Percentiles rank a stretch among this genome's conserved stretches.
These are phyloP conservation scores for Talaromyces thailandensis DNA, from an alignment of 495 filamentous ascomycete genomes.

Conservation along the genomic window DNA sequence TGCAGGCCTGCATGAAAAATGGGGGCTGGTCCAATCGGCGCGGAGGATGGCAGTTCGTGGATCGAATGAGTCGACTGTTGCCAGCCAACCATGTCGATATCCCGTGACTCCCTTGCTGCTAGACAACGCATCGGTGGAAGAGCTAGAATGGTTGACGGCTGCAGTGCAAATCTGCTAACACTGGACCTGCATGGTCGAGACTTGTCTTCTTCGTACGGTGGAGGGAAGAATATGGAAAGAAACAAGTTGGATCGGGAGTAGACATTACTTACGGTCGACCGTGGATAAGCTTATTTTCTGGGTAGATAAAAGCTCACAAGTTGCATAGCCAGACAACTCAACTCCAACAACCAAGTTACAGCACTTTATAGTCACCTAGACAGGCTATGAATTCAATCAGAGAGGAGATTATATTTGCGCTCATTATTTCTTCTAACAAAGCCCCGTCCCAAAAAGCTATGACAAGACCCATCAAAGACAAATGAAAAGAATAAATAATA, in stretches of 20 bases:
- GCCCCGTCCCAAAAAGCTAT: not conserved
- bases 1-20: conserved; percentile 1
- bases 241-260: not conserved
- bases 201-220: no score
- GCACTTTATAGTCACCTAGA: not conserved
- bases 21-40: conserved; percentile 23
- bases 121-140: not conserved
- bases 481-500: not conserved
- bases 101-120: conserved; percentile 5
- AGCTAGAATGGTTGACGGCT: not conserved
- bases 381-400: not conserved
- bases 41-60: not conserved
- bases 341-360: no score
- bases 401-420: conserved; percentile 5
- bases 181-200: conserved; percentile 5
- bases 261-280: not conserved
- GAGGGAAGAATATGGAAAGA: not conserved
- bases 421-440: conserved; percentile 1
- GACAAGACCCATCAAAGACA: not conserved
- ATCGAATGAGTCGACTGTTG: not conserved
- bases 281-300: not conserved
- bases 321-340: not conserved
- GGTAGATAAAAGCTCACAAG: not conserved
- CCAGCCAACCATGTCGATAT: conserved; percentile 5
- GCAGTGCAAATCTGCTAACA: not conserved